These are phyloP conservation scores for Oxytropis ochrocephala DNA, from an alignment of 306 rosid genomes.

Conservation along the genomic window DNA sequence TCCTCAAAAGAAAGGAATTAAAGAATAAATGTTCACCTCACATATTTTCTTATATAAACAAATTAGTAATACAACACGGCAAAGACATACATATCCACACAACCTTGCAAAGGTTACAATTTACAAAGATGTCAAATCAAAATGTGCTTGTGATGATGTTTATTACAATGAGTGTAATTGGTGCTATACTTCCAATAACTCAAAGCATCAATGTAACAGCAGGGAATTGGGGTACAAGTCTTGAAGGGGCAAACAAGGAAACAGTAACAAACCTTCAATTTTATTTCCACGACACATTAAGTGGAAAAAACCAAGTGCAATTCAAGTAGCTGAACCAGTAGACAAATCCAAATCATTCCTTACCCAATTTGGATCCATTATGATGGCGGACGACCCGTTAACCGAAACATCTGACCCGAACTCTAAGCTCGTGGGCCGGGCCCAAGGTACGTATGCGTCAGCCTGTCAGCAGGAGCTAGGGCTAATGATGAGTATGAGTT, in stretches of 20 bases:
- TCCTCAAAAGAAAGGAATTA: neutral
- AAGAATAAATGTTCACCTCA: neutral
- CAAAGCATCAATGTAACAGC: conserved; percentile 14
- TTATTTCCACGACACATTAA: conserved; percentile 73
- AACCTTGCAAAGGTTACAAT: neutral
- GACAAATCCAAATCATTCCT: conserved; percentile 30
- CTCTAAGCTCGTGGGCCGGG: conserved; percentile 64
- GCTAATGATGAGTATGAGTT: conserved; percentile 59
- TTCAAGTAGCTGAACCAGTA: conserved; percentile 46
- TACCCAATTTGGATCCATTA: conserved; percentile 47
- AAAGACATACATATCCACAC: neutral
- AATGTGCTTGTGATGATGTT: conserved; percentile 3
- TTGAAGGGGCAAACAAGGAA: conserved; percentile 21
- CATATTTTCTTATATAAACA: neutral
- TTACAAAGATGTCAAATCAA: conserved; percentile 33
- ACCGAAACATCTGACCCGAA: conserved; percentile 65
- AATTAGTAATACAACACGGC: neutral
- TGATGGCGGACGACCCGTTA: conserved; percentile 71
- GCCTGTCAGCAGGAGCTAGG: conserved; percentile 54
- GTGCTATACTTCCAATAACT: neutral
- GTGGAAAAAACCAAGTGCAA: conserved; percentile 58
- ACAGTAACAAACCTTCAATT: conserved; percentile 55
- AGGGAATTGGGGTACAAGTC: conserved; percentile 28
- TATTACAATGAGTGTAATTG: neutral
- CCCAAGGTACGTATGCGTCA: conserved; percentile 71